phyloP scores from a whole-genome alignment of 495 filamentous ascomycete species.

The Hamigera avellanea region DNA sequence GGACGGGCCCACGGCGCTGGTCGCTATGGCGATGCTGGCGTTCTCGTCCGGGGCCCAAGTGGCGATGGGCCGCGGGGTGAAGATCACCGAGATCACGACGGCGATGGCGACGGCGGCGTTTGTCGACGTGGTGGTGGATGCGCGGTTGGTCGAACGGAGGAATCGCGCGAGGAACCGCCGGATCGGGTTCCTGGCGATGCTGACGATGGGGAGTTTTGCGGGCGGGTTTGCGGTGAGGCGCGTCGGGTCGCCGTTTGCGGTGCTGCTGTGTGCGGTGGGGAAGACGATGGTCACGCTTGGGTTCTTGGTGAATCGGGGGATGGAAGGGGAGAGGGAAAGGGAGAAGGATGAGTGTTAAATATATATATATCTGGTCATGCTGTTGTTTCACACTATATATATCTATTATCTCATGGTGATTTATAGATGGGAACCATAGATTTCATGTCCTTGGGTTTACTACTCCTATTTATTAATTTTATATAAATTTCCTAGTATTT shows the following conservation, averaged over 20 bases:
- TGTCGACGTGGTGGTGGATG: conserved; percentile 48
- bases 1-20: conserved; percentile 23
- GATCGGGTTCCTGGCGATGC: conserved; percentile 34
- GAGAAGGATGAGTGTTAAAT: too few relatives aligned
- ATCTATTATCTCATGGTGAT: too few relatives aligned
- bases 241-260: conserved; percentile 7
- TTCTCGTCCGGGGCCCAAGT: conserved; percentile 48
- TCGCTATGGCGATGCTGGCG: conserved; percentile 39
- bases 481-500: too few relatives aligned
- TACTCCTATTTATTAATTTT: too few relatives aligned
- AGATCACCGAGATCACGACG: conserved; percentile 52
- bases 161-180: conserved; percentile 43
- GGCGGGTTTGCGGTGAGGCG: conserved; percentile 27
- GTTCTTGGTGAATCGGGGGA: too few relatives aligned
- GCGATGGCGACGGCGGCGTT: conserved; percentile 57
- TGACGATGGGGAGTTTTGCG: conserved; percentile 40
- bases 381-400: too few relatives aligned
- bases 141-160: conserved; percentile 21
- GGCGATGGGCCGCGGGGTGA: conserved; percentile 39
- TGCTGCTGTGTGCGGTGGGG: conserved; percentile 12
- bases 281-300: conserved; percentile 3
- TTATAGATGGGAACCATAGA: too few relatives aligned
- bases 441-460: too few relatives aligned
- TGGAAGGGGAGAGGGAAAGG: too few relatives aligned
- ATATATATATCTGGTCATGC: too few relatives aligned